phyloP scores from a whole-genome alignment of 768 basidiomycete genomes.

The Psilocybe cubensis region DNA sequence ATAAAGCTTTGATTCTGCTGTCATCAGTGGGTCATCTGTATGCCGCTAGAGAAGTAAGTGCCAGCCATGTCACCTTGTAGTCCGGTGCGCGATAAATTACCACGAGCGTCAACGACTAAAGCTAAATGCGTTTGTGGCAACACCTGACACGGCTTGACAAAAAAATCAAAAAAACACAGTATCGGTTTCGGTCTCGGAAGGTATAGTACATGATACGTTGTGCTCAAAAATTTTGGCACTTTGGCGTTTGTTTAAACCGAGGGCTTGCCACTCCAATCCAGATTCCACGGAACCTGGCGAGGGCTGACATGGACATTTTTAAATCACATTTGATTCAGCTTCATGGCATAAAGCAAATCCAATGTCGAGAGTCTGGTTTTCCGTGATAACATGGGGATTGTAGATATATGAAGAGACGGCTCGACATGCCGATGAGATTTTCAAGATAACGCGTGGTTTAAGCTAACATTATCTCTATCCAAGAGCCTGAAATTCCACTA shows the following conservation, averaged over 20 bases:
- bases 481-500: too few relatives aligned
- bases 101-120: conserved; percentile 6
- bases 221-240: background rate
- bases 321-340: background rate
- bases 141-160: conserved; percentile 6
- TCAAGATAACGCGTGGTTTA: background rate
- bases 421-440: background rate
- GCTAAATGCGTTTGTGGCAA: conserved; percentile 11
- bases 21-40: too few relatives aligned
- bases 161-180: background rate
- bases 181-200: background rate
- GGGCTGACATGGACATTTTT: too few relatives aligned
- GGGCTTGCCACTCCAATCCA: background rate
- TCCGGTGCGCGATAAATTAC: background rate
- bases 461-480: background rate
- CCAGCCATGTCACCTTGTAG: too few relatives aligned
- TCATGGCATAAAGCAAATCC: background rate
- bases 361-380: background rate
- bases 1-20: too few relatives aligned
- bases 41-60: too few relatives aligned
- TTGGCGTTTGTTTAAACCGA: background rate
- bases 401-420: background rate
- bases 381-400: background rate
- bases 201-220: background rate
- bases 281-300: background rate